Percentiles rank a stretch among this genome's conserved stretches.
These are phyloP conservation scores for Paramecium pentaurelia DNA, from an alignment of 73 alveolate species.

Conservation along the genomic window DNA sequence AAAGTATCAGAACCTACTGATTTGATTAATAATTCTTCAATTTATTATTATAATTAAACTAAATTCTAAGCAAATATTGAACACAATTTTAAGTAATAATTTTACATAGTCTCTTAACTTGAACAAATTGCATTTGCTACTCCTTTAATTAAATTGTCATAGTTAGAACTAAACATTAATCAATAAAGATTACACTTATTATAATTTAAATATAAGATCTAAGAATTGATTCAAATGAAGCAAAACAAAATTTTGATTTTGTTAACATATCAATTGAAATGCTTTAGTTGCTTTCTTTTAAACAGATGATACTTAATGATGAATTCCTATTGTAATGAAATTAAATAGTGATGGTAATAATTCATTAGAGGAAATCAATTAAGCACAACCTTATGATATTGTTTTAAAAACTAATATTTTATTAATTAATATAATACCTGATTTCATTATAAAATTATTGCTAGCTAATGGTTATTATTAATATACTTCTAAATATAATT, in stretches of 20 bases:
- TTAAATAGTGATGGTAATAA: neutral
- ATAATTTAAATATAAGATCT: neutral
- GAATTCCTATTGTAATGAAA: neutral
- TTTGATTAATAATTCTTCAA: neutral
- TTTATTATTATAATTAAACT: neutral
- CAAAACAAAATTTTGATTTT: neutral
- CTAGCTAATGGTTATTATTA: neutral
- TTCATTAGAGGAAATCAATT: neutral
- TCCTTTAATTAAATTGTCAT: constrained; percentile 25
- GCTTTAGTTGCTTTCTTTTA: constrained; percentile 27
- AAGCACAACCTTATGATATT: neutral
- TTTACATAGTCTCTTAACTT: neutral
- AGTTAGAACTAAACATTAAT: neutral
- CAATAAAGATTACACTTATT: neutral
- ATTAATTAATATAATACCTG: neutral
- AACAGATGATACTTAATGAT: neutral
- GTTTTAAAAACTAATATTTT: neutral
- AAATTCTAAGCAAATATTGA: neutral
- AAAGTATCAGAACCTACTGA: neutral
- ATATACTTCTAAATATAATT: neutral
- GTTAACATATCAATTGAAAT: neutral
- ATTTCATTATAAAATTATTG: neutral
- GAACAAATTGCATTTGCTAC: constrained; percentile 37
- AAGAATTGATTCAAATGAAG: neutral
- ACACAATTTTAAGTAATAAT: neutral